Evolutionary conservation across 139 green algal species (phyloP), one percentile per base, ranked within the genome.

Genomic region (Eudorina sp.): DNA sequence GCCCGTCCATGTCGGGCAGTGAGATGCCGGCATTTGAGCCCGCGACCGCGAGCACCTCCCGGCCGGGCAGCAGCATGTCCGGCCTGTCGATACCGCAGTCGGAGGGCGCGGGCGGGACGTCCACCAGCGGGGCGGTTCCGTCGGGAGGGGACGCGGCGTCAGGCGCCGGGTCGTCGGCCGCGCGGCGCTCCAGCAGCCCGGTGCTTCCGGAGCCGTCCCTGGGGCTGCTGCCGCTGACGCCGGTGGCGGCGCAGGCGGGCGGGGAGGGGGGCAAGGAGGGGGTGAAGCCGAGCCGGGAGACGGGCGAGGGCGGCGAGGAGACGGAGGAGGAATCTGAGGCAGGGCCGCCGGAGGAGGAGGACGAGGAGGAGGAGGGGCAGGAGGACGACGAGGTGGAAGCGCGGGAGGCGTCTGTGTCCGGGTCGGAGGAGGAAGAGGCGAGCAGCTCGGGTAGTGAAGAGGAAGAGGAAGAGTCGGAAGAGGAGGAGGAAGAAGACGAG

Each of bases 401-500:
- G 40, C 34, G 40, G 43, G 43, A 55, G 43, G 29, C 55, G 27
- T 45, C 40, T 14, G 70, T 38, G 40, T n/a, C 18, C 13, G 41
- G 34, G 18, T 53, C 23, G 70, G 73, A 82, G 45, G 73, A 82
- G 31, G 45, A 62, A 27, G 73, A 41, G 6, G 43, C 41, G 29
- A 25, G 62, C 27, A 72, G 62, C 66, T 75, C 66, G 2, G 36
- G 31, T 46, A 75, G 66, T 4, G 21, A 36, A 27, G 46, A 46
- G 11, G 75, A 83, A 2, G 48, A 77, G 9, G 68, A 83, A 18
- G 48, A 83, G 51, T 40, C n/a, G 75, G 48, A 83, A 31, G 34
- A 68, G 75, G 75, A 83, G 31, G 75, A 68, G 31, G 75, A 86
- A 14, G 60, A 34, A 41, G 41, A 46, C 27, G 40, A 36, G 58